phyloP scores from a whole-genome alignment of 352 stramenopile genomes.

The Globisporangium splendens region DNA sequence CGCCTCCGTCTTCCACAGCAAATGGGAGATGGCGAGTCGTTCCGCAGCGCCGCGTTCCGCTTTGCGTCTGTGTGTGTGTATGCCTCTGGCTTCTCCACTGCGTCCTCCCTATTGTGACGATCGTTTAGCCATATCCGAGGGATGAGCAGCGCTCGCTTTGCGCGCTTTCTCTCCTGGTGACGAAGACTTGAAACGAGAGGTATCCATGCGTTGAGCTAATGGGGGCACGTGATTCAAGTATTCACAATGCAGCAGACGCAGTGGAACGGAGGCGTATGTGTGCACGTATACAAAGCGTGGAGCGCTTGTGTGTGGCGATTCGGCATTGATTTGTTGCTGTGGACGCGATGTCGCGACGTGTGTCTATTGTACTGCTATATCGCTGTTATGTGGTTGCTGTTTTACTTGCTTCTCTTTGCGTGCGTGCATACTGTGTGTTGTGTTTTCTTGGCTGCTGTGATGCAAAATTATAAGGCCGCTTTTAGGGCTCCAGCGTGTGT shows the following conservation, averaged over 20 bases:
- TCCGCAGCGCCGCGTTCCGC: not conserved
- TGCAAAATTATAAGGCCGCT: slow-evolving; percentile 30
- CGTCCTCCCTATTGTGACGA: slow-evolving; percentile 11
- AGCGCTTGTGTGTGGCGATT: no score
- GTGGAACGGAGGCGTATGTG: not conserved
- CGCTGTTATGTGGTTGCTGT: not conserved
- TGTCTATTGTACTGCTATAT: no score
- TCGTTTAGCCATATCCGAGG: slow-evolving; percentile 32
- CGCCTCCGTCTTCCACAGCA: no score
- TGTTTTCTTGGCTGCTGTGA: slow-evolving; percentile 16
- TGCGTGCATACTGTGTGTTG: not conserved
- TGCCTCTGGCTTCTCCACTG: not conserved
- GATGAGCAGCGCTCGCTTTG: not conserved
- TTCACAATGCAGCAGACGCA: slow-evolving; percentile 1
- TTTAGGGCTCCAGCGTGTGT: slow-evolving; percentile 15
- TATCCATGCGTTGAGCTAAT: slow-evolving; percentile 12
- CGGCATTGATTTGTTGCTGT: no score
- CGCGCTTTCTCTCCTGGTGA: slow-evolving; percentile 12
- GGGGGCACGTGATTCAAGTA: not conserved
- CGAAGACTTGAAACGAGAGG: slow-evolving; percentile 22
- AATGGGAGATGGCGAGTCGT: no score
- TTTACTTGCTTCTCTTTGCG: not conserved
- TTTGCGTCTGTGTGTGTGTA: not conserved
- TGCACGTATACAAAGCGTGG: not conserved
- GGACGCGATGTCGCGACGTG: no score